Evolutionary conservation across 177 flowering plant species (phyloP), one percentile per base, ranked within the genome.

Genomic region (Tripterygium wilfordii): DNA sequence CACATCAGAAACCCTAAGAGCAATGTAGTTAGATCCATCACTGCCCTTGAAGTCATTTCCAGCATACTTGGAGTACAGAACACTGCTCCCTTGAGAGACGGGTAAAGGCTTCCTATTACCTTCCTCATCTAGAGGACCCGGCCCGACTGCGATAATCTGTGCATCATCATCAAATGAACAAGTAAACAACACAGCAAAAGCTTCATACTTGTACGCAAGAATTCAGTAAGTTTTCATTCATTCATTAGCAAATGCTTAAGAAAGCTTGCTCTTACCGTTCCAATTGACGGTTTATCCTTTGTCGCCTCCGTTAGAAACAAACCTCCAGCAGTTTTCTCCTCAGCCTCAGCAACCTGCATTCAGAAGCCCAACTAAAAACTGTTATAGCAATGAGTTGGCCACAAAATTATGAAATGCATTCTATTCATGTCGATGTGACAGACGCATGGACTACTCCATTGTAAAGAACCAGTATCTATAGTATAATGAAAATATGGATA

Each of bases 91-190:
- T 3, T 79, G 45, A 0, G 80, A 9, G 20, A 83, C 54, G 1
- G 83, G 36, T n/a, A 79, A 40, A 10, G 84, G 73, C 51, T 80
- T 83, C 57, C 74, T 70, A n/a, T 70, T 83, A 5, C 98, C 98
- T 62, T 81, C 86, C 53, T 83, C 90, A 32, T 91, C 96, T 26
- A 81, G 57, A 42, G 71, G 60, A 45, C 98, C 98, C 23, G 96
- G 86, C 2, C 98, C 98, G 40, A 80, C 89, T 1, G 92, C 96
- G 45, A 88, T 49, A 30, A 85, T 83, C 98, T 90, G 80, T 33
- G 17, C 0, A 13, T n/a, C 17, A 3, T 31, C 25, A 36, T 10
- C 20, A 25, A 3, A 8, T 10, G 4, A 4, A 14, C 4, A 21
- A 1, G 9, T 19, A 2, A 33, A 38, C 10, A 5, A 35, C 16